Evolutionary conservation across 169 alveolate species (phyloP).

Genomic region (Plasmodium vivax): DNA sequence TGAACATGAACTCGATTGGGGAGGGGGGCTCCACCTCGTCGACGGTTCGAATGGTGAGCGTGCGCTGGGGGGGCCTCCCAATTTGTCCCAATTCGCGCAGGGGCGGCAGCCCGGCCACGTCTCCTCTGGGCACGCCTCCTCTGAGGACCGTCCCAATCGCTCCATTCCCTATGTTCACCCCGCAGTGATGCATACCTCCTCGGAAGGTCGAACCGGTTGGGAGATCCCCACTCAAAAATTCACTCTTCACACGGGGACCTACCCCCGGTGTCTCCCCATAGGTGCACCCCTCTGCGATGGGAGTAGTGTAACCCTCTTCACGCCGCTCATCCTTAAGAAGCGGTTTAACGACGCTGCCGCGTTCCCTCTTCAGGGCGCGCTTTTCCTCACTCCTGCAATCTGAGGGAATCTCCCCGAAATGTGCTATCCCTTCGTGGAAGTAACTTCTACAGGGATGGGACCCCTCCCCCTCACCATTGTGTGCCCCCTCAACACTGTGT

Average conservation of each 20-base stretch:
- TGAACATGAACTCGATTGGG: slow-evolving; percentile 57
- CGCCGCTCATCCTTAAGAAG: neutral
- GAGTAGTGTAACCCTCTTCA: neutral
- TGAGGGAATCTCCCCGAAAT: neutral
- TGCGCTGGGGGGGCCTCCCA: neutral
- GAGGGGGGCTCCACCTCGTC: slow-evolving; percentile 66
- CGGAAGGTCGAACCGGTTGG: too few relatives aligned
- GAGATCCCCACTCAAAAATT: neutral
- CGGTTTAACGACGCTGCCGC: neutral
- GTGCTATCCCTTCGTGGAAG: neutral
- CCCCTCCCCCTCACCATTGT: neutral
- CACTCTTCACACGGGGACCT: neutral
- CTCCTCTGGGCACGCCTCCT: neutral
- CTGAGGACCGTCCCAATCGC: neutral
- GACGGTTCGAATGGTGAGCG: slow-evolving; percentile 11
- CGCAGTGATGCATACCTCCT: too few relatives aligned
- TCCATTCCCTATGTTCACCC: too few relatives aligned
- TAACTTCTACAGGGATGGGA: neutral
- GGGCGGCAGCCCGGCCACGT: neutral
- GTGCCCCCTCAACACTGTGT: too few relatives aligned
- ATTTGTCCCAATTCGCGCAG: neutral
- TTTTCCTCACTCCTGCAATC: neutral
- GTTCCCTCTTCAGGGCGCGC: neutral
- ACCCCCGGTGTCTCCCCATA: neutral
- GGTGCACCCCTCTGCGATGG: neutral